Evolutionary conservation across 2,329 filamentous ascomycete genomes (phyloP).

Genomic region (Cylindrodendrum hubeiense): DNA sequence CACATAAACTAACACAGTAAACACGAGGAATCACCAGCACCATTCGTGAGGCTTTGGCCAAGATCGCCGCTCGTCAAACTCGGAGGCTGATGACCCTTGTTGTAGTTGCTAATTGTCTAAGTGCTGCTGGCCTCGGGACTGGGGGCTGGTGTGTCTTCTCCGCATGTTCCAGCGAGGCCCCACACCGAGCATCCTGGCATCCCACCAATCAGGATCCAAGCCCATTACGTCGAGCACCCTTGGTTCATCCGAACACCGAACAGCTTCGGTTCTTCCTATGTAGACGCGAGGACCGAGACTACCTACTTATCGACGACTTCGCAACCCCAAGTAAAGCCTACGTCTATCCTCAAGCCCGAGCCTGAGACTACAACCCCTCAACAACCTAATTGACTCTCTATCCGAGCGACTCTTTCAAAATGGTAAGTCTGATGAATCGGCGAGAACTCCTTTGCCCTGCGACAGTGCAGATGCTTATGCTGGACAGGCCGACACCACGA

Average conservation of each 20-base stretch:
- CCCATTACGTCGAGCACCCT: neutral
- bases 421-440: slow-evolving; percentile 21
- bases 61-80: too few relatives aligned
- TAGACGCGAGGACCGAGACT: slow-evolving; percentile 21
- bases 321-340: neutral
- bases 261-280: slow-evolving; percentile 16
- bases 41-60: too few relatives aligned
- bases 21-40: too few relatives aligned
- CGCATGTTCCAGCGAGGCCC: neutral
- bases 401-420: neutral
- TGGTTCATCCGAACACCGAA: slow-evolving; percentile 24
- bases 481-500: slow-evolving; percentile 32
- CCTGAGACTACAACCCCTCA: neutral
- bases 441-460: neutral
- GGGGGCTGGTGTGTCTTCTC: slow-evolving; percentile 1
- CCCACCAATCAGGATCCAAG: slow-evolving; percentile 9
- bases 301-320: neutral
- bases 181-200: neutral
- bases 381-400: neutral
- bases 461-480: neutral
- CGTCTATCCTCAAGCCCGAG: neutral
- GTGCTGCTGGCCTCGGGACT: slow-evolving; percentile 9
- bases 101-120: neutral
- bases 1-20: too few relatives aligned
- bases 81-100: neutral